These are phyloP conservation scores for Monilinia fructigena DNA, from an alignment of 2,329 filamentous ascomycete genomes.

Conservation along the genomic window DNA sequence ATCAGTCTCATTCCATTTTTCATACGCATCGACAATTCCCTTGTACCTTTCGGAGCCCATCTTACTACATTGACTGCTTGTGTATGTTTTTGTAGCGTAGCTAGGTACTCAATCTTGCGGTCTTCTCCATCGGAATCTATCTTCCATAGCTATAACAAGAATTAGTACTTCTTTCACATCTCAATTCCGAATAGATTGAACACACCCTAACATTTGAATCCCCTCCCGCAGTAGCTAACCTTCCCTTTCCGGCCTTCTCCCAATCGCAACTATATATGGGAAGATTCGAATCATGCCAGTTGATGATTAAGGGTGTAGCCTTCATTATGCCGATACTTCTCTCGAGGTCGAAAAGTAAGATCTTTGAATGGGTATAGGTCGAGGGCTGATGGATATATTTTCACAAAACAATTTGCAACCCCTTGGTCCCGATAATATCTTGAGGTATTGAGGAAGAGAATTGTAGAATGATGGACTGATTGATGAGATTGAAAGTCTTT, in stretches of 20 bases:
- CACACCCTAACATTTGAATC: constrained; percentile 91
- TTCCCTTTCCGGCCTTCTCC: constrained; percentile 85
- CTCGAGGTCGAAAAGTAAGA: background rate
- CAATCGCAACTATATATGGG: constrained; percentile 98
- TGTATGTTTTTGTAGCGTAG: constrained; percentile 88
- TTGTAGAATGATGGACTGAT: background rate
- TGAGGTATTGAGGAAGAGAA: background rate
- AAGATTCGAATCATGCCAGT: constrained; percentile 97
- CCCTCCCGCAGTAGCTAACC: constrained; percentile 89
- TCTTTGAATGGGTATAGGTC: background rate
- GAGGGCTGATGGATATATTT: background rate
- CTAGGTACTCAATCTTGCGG: constrained; percentile 85
- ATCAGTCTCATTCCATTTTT: constrained; percentile 2
- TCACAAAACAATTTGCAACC: background rate
- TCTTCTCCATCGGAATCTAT: constrained; percentile 82
- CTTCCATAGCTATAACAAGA: constrained; percentile 72
- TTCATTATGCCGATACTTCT: constrained; percentile 64
- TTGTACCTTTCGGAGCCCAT: constrained; percentile 85
- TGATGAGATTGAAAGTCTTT: background rate
- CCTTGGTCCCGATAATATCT: background rate
- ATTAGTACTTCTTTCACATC: background rate
- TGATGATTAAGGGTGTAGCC: constrained; percentile 91
- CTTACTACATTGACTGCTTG: constrained; percentile 97
- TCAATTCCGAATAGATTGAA: background rate
- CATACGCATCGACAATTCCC: background rate